phyloP scores from a whole-genome alignment of 768 basidiomycete genomes.

The Trametes cubensis region DNA sequence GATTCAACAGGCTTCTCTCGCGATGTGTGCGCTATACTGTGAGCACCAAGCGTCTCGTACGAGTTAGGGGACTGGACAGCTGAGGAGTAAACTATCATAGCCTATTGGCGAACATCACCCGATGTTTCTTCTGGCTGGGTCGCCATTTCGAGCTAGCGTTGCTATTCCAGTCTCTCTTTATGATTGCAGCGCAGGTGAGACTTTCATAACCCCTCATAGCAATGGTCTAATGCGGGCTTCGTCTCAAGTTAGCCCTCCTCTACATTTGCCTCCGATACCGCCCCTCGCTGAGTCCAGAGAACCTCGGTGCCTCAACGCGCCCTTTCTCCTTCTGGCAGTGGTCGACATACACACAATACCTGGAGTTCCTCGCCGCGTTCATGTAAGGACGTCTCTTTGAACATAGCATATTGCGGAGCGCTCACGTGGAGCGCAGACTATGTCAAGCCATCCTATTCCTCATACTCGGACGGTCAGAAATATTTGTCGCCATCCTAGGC shows the following conservation, averaged over 20 bases:
- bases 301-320: conserved; percentile 58
- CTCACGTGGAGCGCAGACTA: conserved; percentile 41
- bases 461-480: conserved; percentile 64
- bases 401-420: background rate
- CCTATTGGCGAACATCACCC: conserved; percentile 80
- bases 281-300: conserved; percentile 62
- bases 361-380: conserved; percentile 80
- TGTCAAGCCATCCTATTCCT: conserved; percentile 74
- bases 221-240: background rate
- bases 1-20: conserved; percentile 85
- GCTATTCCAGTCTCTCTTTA: conserved; percentile 79
- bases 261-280: conserved; percentile 82
- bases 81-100: conserved; percentile 38
- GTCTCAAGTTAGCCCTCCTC: conserved; percentile 64
- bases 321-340: conserved; percentile 87
- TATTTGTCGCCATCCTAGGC: conserved; percentile 67
- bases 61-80: background rate
- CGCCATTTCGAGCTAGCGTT: conserved; percentile 75
- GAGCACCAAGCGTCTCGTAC: conserved; percentile 22
- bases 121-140: conserved; percentile 92
- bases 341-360: conserved; percentile 73
- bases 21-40: conserved; percentile 87
- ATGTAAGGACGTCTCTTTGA: conserved; percentile 52
- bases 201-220: background rate
- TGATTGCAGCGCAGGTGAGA: conserved; percentile 81